A percentile compares a stretch with the other conserved stretches of the same genome.
Conservation (phyloP, 75 land plant genomes). For the Pinus tabuliformis region DNA sequence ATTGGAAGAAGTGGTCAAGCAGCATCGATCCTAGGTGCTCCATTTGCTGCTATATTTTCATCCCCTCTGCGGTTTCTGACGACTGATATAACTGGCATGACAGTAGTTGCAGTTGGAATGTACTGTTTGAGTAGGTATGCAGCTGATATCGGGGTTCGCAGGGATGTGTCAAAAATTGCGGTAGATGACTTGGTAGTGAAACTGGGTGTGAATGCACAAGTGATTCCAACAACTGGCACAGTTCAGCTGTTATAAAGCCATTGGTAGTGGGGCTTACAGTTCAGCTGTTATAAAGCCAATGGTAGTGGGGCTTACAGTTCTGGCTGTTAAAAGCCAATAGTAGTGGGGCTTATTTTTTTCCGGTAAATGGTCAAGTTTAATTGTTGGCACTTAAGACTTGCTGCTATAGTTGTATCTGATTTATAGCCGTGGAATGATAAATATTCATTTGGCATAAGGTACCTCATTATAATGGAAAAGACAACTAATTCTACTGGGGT, state of each 20-base stretch:
- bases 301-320: too few relatives aligned
- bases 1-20: constrained; percentile 28
- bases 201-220: neutral
- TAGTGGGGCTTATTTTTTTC: too few relatives aligned
- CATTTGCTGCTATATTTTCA: constrained; percentile 15
- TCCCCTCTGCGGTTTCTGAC: constrained; percentile 28
- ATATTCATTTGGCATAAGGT: too few relatives aligned
- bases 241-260: neutral
- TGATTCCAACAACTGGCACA: neutral
- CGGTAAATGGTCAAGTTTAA: too few relatives aligned
- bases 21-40: constrained; percentile 14
- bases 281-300: too few relatives aligned
- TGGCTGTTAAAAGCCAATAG: too few relatives aligned
- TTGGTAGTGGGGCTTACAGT: too few relatives aligned
- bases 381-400: too few relatives aligned
- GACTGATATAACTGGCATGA: constrained; percentile 14
- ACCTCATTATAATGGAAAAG: too few relatives aligned
- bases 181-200: constrained; percentile 11
- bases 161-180: constrained; percentile 17
- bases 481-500: too few relatives aligned
- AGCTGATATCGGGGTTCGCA: constrained; percentile 18
- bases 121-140: constrained; percentile 23
- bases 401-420: too few relatives aligned
- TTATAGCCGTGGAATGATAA: too few relatives aligned
- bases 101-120: constrained; percentile 7